A percentile compares a stretch with the other conserved stretches of the same genome.
phyloP scores from a whole-genome alignment of 768 basidiomycete genomes.

The Boletus vinaceobasis region DNA sequence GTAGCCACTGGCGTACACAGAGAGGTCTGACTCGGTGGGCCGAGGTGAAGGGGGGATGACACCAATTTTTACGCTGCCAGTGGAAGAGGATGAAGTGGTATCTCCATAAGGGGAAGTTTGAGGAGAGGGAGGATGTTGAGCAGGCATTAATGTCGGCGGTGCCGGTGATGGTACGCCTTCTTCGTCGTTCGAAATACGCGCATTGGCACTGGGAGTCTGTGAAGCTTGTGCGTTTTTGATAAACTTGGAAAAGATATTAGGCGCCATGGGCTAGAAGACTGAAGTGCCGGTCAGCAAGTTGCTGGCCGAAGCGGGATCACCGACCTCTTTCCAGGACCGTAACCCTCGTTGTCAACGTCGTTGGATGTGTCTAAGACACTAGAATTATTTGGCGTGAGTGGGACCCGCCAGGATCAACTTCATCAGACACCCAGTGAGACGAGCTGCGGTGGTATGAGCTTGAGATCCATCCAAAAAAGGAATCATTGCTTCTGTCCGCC shows the following conservation, averaged over 20 bases:
- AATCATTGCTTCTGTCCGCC: background rate
- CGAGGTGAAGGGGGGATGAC: constrained; percentile 30
- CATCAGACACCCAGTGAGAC: background rate
- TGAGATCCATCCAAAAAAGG: background rate
- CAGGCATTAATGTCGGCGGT: background rate
- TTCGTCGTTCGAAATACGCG: background rate
- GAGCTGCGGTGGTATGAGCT: constrained; percentile 2
- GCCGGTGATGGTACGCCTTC: background rate
- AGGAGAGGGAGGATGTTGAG: constrained; percentile 12
- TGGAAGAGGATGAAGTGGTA: constrained; percentile 10
- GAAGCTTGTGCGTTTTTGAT: constrained; percentile 20
- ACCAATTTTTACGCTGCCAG: constrained; percentile 29
- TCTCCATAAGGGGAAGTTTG: background rate
- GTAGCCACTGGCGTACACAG: background rate
- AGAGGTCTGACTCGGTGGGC: constrained; percentile 17
- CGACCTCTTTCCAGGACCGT: background rate
- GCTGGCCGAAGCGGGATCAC: background rate
- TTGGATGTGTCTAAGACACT: background rate
- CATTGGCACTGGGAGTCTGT: constrained; percentile 1
- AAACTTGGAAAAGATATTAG: constrained; percentile 31
- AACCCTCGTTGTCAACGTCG: background rate
- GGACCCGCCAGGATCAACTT: background rate
- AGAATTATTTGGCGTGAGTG: background rate
- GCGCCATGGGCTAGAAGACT: constrained; percentile 22
- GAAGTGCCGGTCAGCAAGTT: background rate